phyloP scores from a whole-genome alignment of 2,329 filamentous ascomycete species.

The Neophaeococcomyces mojaviensis region DNA sequence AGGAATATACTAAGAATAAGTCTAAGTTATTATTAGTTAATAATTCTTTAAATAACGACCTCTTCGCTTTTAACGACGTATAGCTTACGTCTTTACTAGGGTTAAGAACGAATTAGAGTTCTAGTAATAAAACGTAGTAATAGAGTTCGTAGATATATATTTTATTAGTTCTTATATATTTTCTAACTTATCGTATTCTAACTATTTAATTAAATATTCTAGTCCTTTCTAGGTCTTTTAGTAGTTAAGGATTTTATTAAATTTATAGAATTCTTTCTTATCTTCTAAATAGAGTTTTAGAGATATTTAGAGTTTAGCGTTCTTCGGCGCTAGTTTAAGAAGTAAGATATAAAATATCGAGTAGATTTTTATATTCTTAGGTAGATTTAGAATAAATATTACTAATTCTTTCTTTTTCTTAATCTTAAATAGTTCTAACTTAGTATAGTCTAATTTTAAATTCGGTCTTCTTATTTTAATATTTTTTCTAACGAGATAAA shows the following conservation, averaged over 20 bases:
- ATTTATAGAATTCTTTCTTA: not conserved
- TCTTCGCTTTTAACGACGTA: not conserved
- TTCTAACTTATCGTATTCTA: not conserved
- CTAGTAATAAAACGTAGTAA: too few relatives aligned
- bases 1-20: not conserved
- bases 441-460: constrained; percentile 12
- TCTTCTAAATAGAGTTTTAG: not conserved
- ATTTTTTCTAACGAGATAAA: constrained; percentile 12
- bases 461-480: constrained; percentile 14
- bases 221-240: not conserved
- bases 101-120: not conserved
- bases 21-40: not conserved
- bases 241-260: constrained; percentile 3
- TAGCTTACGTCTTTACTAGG: not conserved
- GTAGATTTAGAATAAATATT: too few relatives aligned
- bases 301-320: not conserved
- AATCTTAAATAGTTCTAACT: constrained; percentile 9
- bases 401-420: constrained; percentile 10
- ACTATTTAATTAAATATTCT: too few relatives aligned
- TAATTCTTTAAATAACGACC: not conserved
- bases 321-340: not conserved
- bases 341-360: too few relatives aligned
- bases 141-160: too few relatives aligned
- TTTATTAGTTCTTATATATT: too few relatives aligned
- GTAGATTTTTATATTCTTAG: too few relatives aligned